Conservation (phyloP, 371 early-diverging fungal species). For the Mycotypha africana region DNA sequence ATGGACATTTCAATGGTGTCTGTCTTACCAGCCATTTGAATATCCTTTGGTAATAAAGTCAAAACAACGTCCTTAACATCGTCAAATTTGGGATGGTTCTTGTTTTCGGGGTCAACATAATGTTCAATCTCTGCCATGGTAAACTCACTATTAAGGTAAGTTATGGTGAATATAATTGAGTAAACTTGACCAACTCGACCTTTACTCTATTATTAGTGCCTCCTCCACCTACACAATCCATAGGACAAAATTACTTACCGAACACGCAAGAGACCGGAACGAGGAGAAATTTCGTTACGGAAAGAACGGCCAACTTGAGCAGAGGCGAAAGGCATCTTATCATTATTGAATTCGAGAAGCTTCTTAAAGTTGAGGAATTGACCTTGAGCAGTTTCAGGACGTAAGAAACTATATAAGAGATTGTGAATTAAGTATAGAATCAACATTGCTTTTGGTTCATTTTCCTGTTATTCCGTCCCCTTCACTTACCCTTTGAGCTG, state of each 20-base stretch:
- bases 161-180: no score
- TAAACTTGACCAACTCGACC: no score
- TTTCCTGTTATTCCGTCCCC: not conserved
- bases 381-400: slow-evolving; percentile 99
- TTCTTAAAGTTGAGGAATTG: slow-evolving; percentile 99
- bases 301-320: slow-evolving; percentile 98
- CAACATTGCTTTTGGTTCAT: no score
- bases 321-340: slow-evolving; percentile 99
- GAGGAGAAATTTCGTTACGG: slow-evolving; percentile 99
- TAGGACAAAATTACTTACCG: slow-evolving; percentile 65
- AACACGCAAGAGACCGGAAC: slow-evolving; percentile 96
- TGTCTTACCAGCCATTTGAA: slow-evolving; percentile 76
- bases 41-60: slow-evolving; percentile 71
- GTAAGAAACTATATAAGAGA: slow-evolving; percentile 66
- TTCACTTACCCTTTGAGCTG: slow-evolving; percentile 75
- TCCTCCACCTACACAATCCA: no score
- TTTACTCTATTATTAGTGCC: no score
- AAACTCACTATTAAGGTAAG: slow-evolving; percentile 74
- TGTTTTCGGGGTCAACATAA: slow-evolving; percentile 95
- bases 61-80: slow-evolving; percentile 78
- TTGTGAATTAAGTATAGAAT: no score
- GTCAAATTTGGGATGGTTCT: slow-evolving; percentile 90
- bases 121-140: slow-evolving; percentile 99
- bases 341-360: slow-evolving; percentile 97
- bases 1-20: slow-evolving; percentile 72